phyloP scores from a whole-genome alignment of 176 grass and related monocot genomes.

The Musa schizocarpa region DNA sequence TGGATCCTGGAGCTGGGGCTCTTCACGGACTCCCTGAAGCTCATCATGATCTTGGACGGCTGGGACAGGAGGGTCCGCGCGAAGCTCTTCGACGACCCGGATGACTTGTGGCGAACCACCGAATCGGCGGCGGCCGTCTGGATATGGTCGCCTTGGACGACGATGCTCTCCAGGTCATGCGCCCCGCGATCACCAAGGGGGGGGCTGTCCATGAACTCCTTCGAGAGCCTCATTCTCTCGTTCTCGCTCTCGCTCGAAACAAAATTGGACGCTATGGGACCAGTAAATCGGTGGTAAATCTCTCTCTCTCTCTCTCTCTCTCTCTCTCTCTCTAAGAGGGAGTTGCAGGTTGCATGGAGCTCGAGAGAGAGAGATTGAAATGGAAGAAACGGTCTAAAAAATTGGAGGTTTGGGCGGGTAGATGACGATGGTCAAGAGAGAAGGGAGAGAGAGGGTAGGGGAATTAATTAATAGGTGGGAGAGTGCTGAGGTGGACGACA shows the following conservation, averaged over 20 bases:
- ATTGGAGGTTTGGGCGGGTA: too few species aligned
- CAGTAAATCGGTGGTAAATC: neutral
- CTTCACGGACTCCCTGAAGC: neutral
- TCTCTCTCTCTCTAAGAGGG: neutral
- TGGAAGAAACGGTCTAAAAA: too few species aligned
- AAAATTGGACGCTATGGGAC: neutral
- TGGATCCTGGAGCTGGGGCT: neutral
- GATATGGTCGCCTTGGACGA: neutral
- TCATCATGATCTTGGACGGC: neutral
- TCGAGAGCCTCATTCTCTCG: neutral
- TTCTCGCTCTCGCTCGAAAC: too few species aligned
- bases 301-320: neutral
- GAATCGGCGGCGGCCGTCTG: neutral
- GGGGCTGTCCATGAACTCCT: neutral
- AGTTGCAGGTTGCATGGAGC: neutral
- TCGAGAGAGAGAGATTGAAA: neutral
- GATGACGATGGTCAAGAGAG: neutral
- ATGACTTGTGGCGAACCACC: too few species aligned
- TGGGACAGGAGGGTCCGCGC: neutral
- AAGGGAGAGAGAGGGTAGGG: neutral
- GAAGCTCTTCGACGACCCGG: neutral
- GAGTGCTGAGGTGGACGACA: too few species aligned
- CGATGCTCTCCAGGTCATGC: constrained; percentile 1
- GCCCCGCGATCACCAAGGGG: neutral
- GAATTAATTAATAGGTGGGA: too few species aligned